These are phyloP conservation scores for Linnemannia schmuckeri DNA, from an alignment of 192 early-diverging fungal genomes.

Conservation along the genomic window DNA sequence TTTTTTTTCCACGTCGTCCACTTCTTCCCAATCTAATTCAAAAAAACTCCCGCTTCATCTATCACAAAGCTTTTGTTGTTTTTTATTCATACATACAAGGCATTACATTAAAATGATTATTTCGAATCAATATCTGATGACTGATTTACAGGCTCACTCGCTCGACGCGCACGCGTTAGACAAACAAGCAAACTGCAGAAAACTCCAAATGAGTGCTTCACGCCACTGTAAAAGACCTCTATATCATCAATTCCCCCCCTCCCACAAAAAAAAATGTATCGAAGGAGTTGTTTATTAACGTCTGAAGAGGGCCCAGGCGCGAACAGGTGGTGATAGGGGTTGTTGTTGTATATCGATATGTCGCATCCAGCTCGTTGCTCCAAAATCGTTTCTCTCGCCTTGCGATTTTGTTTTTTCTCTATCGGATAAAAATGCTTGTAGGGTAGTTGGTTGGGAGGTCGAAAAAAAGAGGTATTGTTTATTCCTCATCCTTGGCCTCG, in stretches of 20 bases:
- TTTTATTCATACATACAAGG: background rate
- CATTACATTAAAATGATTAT: background rate
- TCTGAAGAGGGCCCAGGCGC: too few relatives aligned
- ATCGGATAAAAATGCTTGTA: background rate
- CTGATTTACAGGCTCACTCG: too few relatives aligned
- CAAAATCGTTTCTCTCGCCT: background rate
- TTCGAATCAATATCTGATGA: background rate
- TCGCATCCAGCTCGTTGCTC: background rate
- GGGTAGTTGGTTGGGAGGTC: background rate
- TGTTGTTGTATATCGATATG: background rate
- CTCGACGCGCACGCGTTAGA: too few relatives aligned
- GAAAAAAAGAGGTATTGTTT: constrained; percentile 27
- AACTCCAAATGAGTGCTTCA: too few relatives aligned
- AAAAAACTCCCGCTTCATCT: too few relatives aligned
- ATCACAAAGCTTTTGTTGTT: background rate
- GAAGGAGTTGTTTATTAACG: too few relatives aligned
- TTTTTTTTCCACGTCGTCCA: too few relatives aligned
- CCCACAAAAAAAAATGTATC: too few relatives aligned
- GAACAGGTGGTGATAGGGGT: background rate
- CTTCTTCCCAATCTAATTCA: too few relatives aligned
- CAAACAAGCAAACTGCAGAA: too few relatives aligned
- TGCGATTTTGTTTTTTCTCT: background rate
- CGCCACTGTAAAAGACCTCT: too few relatives aligned
- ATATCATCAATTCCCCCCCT: too few relatives aligned
- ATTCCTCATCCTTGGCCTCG: constrained; percentile 58